Conservation (phyloP, 129 eudicot genomes). For the Tagetes erecta region DNA sequence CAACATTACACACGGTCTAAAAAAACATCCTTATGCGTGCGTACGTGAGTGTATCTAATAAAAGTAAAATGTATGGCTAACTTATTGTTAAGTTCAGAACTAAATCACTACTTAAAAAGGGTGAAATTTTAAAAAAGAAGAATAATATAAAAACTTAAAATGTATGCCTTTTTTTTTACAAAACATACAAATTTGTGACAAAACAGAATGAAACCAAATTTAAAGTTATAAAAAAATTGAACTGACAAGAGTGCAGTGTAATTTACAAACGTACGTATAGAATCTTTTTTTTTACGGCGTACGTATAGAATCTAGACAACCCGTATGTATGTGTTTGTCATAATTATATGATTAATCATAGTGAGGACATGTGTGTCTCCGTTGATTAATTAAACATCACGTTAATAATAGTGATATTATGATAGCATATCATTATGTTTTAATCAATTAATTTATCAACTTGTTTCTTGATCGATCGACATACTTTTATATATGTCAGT, state of each 20-base stretch:
- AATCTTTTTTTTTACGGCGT: too few relatives aligned
- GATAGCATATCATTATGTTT: slow-evolving; percentile 26
- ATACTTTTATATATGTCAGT: neutral
- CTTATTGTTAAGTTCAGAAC: too few relatives aligned
- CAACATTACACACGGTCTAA: too few relatives aligned
- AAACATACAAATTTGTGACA: neutral
- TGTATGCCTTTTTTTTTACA: too few relatives aligned
- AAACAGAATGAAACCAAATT: neutral
- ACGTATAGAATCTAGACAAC: neutral
- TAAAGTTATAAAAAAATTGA: neutral
- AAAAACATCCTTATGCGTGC: too few relatives aligned
- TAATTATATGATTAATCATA: slow-evolving; percentile 27
- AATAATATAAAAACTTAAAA: too few relatives aligned
- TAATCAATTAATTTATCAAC: neutral
- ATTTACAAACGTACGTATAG: neutral
- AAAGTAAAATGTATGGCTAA: too few relatives aligned
- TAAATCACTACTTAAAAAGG: too few relatives aligned
- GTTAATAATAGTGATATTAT: slow-evolving; percentile 37
- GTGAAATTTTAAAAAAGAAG: too few relatives aligned
- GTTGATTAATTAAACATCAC: slow-evolving; percentile 32
- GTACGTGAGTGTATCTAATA: too few relatives aligned
- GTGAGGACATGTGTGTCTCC: slow-evolving; percentile 31
- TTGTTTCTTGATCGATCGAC: neutral
- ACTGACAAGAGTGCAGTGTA: neutral
- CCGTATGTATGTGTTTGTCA: slow-evolving; percentile 10